These are phyloP conservation scores for Ephemerocybe angulata DNA, from an alignment of 768 basidiomycete species.

Conservation along the genomic window DNA sequence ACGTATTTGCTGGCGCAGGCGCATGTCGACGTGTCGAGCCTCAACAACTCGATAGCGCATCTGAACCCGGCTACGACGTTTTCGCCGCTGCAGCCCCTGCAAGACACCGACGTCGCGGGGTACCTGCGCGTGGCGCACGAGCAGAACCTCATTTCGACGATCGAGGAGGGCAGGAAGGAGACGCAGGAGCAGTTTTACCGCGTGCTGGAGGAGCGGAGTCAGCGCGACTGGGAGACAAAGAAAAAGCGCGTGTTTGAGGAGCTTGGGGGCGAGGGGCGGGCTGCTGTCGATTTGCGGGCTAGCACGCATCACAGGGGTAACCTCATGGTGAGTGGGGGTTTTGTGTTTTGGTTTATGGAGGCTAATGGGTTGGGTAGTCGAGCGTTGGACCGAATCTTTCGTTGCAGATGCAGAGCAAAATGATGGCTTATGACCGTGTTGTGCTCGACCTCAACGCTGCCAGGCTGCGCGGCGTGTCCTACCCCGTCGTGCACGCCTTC, in stretches of 20 bases:
- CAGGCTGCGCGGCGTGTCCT: constrained; percentile 67
- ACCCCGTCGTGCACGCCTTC: constrained; percentile 70
- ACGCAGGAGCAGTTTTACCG: constrained; percentile 85
- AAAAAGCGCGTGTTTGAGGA: constrained; percentile 90
- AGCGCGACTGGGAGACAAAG: constrained; percentile 84
- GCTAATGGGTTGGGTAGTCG: constrained; percentile 18
- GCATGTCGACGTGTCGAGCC: constrained; percentile 87
- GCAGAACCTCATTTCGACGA: constrained; percentile 90
- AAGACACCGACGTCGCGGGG: constrained; percentile 91
- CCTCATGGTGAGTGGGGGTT: constrained; percentile 42
- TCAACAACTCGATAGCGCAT: constrained; percentile 79
- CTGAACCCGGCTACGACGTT: constrained; percentile 81
- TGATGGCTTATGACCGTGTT: constrained; percentile 93
- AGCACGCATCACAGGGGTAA: constrained; percentile 55
- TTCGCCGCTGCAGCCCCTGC: constrained; percentile 85
- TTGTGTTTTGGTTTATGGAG: neutral
- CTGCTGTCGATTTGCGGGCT: constrained; percentile 63
- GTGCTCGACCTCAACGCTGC: constrained; percentile 74
- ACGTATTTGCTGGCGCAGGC: constrained; percentile 93
- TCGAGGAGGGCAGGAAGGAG: constrained; percentile 83
- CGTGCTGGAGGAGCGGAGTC: constrained; percentile 68
- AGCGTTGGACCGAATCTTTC: constrained; percentile 51
- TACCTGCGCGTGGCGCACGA: constrained; percentile 94
- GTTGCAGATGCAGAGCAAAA: constrained; percentile 84
- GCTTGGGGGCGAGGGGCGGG: constrained; percentile 64